Evolutionary conservation across 208 protist genomes (phyloP).

Genomic region (Wallacemonas rigidus): DNA sequence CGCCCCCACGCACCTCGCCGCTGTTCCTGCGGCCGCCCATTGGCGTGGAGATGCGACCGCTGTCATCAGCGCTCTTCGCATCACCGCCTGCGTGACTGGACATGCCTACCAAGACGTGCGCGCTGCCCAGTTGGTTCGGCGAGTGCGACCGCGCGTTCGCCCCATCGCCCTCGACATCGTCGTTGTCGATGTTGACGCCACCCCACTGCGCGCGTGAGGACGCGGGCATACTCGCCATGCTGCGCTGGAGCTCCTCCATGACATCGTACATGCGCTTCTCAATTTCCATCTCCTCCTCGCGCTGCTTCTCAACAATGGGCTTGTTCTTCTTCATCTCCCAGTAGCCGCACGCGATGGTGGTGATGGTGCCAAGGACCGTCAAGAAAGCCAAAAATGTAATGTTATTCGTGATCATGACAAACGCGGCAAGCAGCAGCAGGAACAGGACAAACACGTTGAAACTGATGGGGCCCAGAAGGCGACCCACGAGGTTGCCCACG

Average conservation of each 20-base stretch:
- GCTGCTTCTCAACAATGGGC: slow-evolving; percentile 44
- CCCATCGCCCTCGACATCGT: slow-evolving; percentile 26
- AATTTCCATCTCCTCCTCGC: slow-evolving; percentile 54
- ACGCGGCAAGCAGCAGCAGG: slow-evolving; percentile 48
- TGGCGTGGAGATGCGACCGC: too few relatives aligned
- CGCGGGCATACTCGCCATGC: slow-evolving; percentile 38
- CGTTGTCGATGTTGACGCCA: slow-evolving; percentile 39
- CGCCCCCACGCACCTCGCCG: slow-evolving; percentile 6
- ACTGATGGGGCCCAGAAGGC: slow-evolving; percentile 50
- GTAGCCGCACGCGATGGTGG: slow-evolving; percentile 32
- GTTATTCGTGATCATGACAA: slow-evolving; percentile 42
- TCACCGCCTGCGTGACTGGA: too few relatives aligned
- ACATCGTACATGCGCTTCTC: slow-evolving; percentile 56
- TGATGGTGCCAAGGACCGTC: slow-evolving; percentile 32
- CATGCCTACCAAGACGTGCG: too few relatives aligned
- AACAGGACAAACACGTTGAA: slow-evolving; percentile 60
- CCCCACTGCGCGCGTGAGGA: slow-evolving; percentile 3
- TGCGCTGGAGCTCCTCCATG: slow-evolving; percentile 52
- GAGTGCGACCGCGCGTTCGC: background rate
- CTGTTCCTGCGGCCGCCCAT: slow-evolving; percentile 21
- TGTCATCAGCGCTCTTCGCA: slow-evolving; percentile 19
- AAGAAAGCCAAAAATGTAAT: slow-evolving; percentile 29
- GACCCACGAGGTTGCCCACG: slow-evolving; percentile 47
- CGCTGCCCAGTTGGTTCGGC: background rate
- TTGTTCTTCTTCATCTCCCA: slow-evolving; percentile 47